These are phyloP conservation scores for Exophiala bonariae DNA, from an alignment of 2,329 filamentous ascomycete genomes.

Conservation along the genomic window DNA sequence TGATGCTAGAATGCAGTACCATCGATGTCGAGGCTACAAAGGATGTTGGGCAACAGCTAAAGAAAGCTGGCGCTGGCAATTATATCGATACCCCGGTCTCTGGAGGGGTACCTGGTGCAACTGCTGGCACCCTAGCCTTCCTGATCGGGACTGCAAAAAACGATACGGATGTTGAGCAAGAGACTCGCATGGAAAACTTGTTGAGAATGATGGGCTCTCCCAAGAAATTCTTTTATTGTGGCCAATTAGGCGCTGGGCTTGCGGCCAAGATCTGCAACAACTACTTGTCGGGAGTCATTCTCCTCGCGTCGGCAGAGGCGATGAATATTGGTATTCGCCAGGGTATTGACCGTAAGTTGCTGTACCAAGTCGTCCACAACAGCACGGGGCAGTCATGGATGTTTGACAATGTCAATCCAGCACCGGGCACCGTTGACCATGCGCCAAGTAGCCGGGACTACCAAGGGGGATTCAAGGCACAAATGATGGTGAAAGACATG, in stretches of 20 bases:
- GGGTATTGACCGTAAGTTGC: conserved; percentile 4
- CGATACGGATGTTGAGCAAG: not conserved
- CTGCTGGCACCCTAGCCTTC: conserved; percentile 5
- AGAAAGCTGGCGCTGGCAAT: not conserved
- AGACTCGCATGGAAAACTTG: not conserved
- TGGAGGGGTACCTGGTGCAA: conserved; percentile 2
- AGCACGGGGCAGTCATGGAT: conserved; percentile 15
- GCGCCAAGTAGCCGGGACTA: conserved; percentile 6
- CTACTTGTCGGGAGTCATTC: conserved; percentile 24
- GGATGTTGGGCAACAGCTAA: conserved; percentile 7
- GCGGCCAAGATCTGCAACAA: conserved; percentile 30
- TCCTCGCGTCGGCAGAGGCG: conserved; percentile 22
- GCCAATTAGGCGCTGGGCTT: conserved; percentile 26
- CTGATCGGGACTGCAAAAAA: too few species aligned
- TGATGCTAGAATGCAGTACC: conserved; percentile 17
- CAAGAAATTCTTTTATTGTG: conserved; percentile 26
- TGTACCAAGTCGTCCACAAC: conserved; percentile 10
- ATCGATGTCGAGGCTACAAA: conserved; percentile 3
- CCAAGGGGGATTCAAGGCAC: conserved; percentile 10
- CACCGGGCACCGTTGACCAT: conserved; percentile 2
- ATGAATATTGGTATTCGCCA: conserved; percentile 23
- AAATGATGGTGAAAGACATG: conserved; percentile 18
- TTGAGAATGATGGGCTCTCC: conserved; percentile 6
- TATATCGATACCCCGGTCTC: conserved; percentile 14
- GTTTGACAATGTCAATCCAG: conserved; percentile 12